These are phyloP conservation scores for Candida neerlandica DNA, from an alignment of 1,139 yeast genomes.

Conservation along the genomic window DNA sequence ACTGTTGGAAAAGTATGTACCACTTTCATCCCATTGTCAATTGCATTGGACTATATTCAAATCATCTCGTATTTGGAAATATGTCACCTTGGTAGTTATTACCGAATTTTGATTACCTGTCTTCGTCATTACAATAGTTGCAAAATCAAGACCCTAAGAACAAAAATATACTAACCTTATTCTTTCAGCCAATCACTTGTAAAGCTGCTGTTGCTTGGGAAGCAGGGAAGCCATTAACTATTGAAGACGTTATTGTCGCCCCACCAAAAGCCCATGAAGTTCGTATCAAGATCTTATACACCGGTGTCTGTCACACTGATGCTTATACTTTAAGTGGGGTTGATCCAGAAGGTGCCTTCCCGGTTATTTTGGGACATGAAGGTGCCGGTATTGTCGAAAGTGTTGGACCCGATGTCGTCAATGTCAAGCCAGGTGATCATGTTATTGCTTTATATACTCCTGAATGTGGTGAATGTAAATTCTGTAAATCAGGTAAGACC, in stretches of 20 bases:
- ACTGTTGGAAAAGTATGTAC: conserved; percentile 42
- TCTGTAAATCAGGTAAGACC: conserved; percentile 94
- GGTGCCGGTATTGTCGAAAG: conserved; percentile 96
- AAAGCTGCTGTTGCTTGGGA: conserved; percentile 98
- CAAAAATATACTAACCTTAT: conserved; percentile 14
- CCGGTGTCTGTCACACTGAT: conserved; percentile 98
- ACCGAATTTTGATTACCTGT: conserved; percentile 1
- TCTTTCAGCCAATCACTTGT: conserved; percentile 70
- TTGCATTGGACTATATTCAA: background rate
- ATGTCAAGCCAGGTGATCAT: conserved; percentile 84
- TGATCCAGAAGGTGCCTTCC: conserved; percentile 97
- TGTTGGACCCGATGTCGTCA: conserved; percentile 89
- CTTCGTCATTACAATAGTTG: background rate
- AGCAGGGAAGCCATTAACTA: conserved; percentile 79
- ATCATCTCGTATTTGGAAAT: background rate
- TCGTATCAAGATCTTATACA: conserved; percentile 80
- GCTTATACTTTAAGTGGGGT: conserved; percentile 93
- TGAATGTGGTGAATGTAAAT: conserved; percentile 92
- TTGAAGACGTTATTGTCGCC: conserved; percentile 86
- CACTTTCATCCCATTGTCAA: background rate
- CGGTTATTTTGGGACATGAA: conserved; percentile 90
- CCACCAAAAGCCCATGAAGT: conserved; percentile 98
- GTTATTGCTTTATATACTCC: conserved; percentile 95
- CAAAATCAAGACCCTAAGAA: background rate
- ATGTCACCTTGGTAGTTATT: conserved; percentile 10